Evolutionary conservation across 2,329 filamentous ascomycete species (phyloP), one percentile per base, ranked within the genome.

Genomic region (Epichloe baconii): DNA sequence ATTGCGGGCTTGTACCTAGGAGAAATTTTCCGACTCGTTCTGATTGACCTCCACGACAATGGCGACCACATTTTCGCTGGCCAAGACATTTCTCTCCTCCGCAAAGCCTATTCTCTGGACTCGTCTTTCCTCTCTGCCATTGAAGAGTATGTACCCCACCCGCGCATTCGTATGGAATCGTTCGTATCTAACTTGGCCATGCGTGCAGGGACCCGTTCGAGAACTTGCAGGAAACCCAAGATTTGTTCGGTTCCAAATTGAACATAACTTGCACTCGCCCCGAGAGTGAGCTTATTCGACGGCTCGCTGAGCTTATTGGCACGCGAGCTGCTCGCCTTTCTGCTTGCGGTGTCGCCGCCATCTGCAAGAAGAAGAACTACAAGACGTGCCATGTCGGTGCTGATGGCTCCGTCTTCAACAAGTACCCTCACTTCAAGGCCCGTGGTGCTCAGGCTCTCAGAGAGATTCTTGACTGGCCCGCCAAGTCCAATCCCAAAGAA

Each of bases 351-450:
- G 88, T 98, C 50, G 89, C 91, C 12, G 93, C 91, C 53, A 96
- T 98, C 64, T 89, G 86, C 78, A 94, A 85, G 73, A 97, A 97
- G 83, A 97, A 96, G 79, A 79, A 80, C 59, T 91, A 90, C 69
- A 72, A 85, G 63, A 78, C 79, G 38, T 95, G 88, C 73, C 93
- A 97, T 68, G 93, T 98, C 42, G 93, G 93, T 61, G 93, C 93
- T 48, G 93, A 98, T 65, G 93, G 93, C 38, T 95, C 88, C 17
- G 91, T 98, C 50, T 98, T 98, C 75, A 96, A 95, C 78, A 97
- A 97, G 69, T 98, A 98, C 72, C 93, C 93, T 12, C 86, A 95
- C 71, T 98, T 98, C 80, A 96, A 96, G 77, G 80, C 83, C 52
- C 85, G 93, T 50, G 90, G 91, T 51, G 91, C 93, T 14, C 77